Evolutionary conservation across 1,284 basidiomycete species (phyloP).

Genomic region (Anthracocystis setariae): DNA sequence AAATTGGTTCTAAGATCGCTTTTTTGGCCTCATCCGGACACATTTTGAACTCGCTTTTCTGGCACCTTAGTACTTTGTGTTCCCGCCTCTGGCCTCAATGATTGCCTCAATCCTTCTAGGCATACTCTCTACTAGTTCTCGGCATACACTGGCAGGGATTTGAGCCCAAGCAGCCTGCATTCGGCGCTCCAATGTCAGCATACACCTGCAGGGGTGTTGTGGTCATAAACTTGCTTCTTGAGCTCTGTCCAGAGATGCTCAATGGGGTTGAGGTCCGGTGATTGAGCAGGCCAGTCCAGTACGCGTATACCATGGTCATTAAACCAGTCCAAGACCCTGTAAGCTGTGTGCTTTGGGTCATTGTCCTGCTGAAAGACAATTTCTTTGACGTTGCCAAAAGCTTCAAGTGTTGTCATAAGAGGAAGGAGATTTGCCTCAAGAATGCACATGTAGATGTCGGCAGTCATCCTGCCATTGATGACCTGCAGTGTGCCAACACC

Average conservation of each 20-base stretch:
- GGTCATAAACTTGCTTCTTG: constrained; percentile 5
- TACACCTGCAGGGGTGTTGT: not conserved
- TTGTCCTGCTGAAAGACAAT: constrained; percentile 68
- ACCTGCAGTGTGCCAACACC: constrained; percentile 6
- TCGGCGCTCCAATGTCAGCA: not conserved
- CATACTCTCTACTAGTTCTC: constrained; percentile 18
- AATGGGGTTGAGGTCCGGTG: constrained; percentile 69
- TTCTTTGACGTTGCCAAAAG: constrained; percentile 16
- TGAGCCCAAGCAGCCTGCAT: constrained; percentile 5
- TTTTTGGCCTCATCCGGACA: not conserved
- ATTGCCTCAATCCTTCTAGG: constrained; percentile 16
- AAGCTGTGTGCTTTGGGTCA: constrained; percentile 64
- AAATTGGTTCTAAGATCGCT: not conserved
- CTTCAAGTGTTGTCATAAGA: constrained; percentile 33
- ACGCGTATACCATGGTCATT: constrained; percentile 56
- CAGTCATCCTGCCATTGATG: constrained; percentile 65
- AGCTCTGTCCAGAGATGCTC: constrained; percentile 67
- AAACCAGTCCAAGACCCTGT: constrained; percentile 46
- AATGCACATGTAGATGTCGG: constrained; percentile 63
- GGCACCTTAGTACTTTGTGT: constrained; percentile 10
- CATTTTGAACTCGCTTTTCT: not conserved
- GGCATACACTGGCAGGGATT: not conserved
- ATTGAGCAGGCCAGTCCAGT: constrained; percentile 67
- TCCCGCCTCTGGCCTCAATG: constrained; percentile 16
- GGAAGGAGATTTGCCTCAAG: constrained; percentile 60